phyloP scores from a whole-genome alignment of 2,329 filamentous ascomycete genomes.

The Phyllosticta ampelicida region DNA sequence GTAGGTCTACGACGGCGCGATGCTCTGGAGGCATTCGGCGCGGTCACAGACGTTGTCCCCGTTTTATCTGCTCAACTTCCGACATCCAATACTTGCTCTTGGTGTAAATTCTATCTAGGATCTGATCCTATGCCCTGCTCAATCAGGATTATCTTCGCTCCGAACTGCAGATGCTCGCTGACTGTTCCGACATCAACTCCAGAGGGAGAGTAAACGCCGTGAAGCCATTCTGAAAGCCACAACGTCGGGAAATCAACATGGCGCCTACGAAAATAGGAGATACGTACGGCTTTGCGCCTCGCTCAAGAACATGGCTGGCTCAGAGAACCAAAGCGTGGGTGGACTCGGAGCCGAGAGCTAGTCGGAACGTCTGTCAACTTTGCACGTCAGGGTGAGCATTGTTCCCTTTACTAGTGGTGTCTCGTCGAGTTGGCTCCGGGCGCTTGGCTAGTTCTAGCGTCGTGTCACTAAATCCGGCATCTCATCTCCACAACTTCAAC shows the following conservation, averaged over 20 bases:
- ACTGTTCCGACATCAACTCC: neutral
- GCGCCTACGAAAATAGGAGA: neutral
- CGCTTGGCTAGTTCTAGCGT: constrained; percentile 5
- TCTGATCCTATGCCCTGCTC: neutral
- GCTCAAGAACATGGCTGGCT: neutral
- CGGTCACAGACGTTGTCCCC: neutral
- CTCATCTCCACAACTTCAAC: constrained; percentile 4
- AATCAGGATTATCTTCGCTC: neutral
- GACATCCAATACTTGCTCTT: neutral
- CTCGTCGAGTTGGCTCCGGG: neutral
- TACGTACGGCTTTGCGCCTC: neutral
- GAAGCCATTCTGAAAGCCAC: neutral
- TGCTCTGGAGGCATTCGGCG: neutral
- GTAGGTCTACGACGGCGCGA: neutral
- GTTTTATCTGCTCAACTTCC: neutral
- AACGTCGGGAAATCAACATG: neutral
- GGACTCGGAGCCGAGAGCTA: neutral
- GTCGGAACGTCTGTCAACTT: neutral
- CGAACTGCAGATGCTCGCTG: neutral
- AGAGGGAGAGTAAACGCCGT: neutral
- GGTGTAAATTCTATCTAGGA: neutral
- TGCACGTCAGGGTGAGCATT: neutral
- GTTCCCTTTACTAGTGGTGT: neutral
- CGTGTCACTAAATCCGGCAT: neutral
- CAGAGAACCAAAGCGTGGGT: neutral